Conservation (phyloP, 148 eudicot species). For the Rhododendron ovatum region DNA sequence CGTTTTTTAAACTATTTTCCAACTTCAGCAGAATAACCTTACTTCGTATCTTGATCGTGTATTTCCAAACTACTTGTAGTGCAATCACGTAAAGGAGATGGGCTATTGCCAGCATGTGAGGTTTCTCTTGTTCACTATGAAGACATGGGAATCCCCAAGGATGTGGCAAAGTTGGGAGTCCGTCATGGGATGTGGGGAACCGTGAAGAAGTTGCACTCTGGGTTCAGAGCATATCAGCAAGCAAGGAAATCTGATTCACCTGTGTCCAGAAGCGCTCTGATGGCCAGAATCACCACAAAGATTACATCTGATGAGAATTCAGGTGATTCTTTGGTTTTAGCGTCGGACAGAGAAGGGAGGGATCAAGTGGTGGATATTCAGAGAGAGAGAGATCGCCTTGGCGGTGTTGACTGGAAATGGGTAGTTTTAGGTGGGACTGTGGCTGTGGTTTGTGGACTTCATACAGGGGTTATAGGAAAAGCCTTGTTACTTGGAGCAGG, state of each 20-base stretch:
- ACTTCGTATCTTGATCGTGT: not conserved
- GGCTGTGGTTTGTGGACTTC: slow-evolving; percentile 81
- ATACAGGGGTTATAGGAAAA: slow-evolving; percentile 67
- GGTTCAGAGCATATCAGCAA: slow-evolving; percentile 83
- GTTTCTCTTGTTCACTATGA: slow-evolving; percentile 80
- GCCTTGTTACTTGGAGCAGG: slow-evolving; percentile 78
- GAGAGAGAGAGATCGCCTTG: slow-evolving; percentile 10
- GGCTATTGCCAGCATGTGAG: slow-evolving; percentile 79
- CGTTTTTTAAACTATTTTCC: not conserved
- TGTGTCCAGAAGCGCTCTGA: slow-evolving; percentile 55
- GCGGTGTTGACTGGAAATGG: slow-evolving; percentile 66
- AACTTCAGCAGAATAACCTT: not conserved
- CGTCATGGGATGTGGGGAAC: slow-evolving; percentile 99
- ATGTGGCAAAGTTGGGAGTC: slow-evolving; percentile 82
- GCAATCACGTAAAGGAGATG: slow-evolving; percentile 78
- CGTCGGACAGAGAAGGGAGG: slow-evolving; percentile 12
- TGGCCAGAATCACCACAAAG: slow-evolving; percentile 70
- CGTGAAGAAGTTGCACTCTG: slow-evolving; percentile 81
- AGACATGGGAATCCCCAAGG: slow-evolving; percentile 98
- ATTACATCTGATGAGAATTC: slow-evolving; percentile 30
- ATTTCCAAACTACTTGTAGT: slow-evolving; percentile 32
- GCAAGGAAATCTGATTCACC: slow-evolving; percentile 46
- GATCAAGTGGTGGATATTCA: slow-evolving; percentile 26
- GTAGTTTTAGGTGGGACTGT: slow-evolving; percentile 72
- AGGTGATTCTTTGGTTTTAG: slow-evolving; percentile 16